A percentile compares a stretch with the other conserved stretches of the same genome.
Evolutionary conservation across 164 flowering plant species (phyloP).

Genomic region (Tetracentron sinense): DNA sequence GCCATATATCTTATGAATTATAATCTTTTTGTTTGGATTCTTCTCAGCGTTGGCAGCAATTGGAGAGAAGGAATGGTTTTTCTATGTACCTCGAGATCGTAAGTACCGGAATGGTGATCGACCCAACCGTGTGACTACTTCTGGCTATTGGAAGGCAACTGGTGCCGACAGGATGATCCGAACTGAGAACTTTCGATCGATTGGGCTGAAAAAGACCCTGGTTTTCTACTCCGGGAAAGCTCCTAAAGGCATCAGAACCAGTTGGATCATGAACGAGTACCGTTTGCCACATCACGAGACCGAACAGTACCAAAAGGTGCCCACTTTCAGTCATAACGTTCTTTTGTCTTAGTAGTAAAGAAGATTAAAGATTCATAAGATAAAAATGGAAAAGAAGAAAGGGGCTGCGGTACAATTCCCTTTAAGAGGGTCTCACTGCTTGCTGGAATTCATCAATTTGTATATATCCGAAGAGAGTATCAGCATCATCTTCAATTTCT

Average conservation of each 20-base stretch:
- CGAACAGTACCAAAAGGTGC: constrained; percentile 74
- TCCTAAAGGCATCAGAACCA: constrained; percentile 86
- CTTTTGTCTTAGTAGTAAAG: background rate
- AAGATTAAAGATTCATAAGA: background rate
- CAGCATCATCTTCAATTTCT: background rate
- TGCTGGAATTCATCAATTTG: background rate
- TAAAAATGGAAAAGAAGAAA: background rate
- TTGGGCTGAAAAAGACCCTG: constrained; percentile 93
- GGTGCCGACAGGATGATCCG: constrained; percentile 95
- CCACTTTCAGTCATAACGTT: background rate
- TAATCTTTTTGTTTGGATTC: background rate
- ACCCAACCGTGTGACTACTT: constrained; percentile 90
- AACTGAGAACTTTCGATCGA: constrained; percentile 53
- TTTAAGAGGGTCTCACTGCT: background rate
- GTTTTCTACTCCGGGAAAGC: constrained; percentile 99
- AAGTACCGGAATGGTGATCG: constrained; percentile 94
- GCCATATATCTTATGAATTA: background rate
- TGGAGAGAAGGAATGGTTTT: constrained; percentile 98
- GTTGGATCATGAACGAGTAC: constrained; percentile 99
- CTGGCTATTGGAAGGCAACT: constrained; percentile 99
- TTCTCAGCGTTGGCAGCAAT: constrained; percentile 83
- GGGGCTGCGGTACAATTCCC: background rate
- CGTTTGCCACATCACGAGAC: constrained; percentile 89
- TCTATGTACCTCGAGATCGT: constrained; percentile 92
- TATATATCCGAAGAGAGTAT: background rate